A percentile compares a stretch with the other conserved stretches of the same genome.
Conservation (phyloP, 495 filamentous ascomycete genomes). For the Chlorociboria aeruginascens region DNA sequence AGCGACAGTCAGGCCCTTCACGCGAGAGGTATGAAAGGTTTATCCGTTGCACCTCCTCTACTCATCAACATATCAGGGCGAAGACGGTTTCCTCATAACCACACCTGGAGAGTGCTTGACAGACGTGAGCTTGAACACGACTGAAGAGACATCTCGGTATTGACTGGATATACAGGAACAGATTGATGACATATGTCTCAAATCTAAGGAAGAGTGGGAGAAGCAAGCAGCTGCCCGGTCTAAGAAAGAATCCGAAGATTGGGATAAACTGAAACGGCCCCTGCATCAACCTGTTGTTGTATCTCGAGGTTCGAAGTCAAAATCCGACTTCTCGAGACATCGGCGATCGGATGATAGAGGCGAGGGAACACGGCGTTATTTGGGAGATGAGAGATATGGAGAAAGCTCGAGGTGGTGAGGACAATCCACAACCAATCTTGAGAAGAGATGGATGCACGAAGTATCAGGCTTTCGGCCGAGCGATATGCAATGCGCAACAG, state of each 20-base stretch:
- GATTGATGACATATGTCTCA: constrained; percentile 44
- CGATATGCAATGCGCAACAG: not conserved
- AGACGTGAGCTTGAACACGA: constrained; percentile 31
- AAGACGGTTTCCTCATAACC: constrained; percentile 43
- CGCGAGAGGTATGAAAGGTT: constrained; percentile 30
- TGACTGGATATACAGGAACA: constrained; percentile 31
- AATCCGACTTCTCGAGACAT: not conserved
- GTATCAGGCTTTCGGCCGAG: not conserved
- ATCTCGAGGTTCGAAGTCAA: constrained; percentile 22
- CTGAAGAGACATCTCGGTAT: not conserved
- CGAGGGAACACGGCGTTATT: constrained; percentile 6
- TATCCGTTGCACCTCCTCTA: constrained; percentile 5
- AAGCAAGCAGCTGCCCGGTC: constrained; percentile 40
- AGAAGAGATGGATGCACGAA: not conserved
- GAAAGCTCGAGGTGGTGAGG: constrained; percentile 5
- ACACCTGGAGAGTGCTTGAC: constrained; percentile 41
- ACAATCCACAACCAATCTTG: not conserved
- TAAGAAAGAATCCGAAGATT: constrained; percentile 26
- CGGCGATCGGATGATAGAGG: constrained; percentile 11
- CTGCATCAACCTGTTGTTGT: constrained; percentile 42
- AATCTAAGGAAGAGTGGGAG: constrained; percentile 44
- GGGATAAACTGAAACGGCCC: constrained; percentile 37
- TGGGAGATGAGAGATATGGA: constrained; percentile 4
- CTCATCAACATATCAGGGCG: constrained; percentile 30
- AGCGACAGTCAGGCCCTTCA: constrained; percentile 40